These are phyloP conservation scores for Podaxis rugospora DNA, from an alignment of 768 basidiomycete species.

Conservation along the genomic window DNA sequence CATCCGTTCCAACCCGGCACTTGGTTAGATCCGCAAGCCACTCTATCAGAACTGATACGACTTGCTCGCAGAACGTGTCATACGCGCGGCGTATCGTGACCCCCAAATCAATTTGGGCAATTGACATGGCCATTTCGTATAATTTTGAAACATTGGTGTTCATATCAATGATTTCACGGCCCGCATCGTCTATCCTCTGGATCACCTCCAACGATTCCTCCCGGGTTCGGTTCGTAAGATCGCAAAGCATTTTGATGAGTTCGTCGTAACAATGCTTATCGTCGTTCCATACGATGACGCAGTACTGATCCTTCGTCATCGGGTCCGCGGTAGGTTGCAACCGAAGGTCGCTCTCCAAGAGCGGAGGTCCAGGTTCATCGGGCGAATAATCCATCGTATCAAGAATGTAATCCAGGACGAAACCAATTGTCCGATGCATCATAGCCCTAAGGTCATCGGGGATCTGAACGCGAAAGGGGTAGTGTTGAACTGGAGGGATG, in stretches of 20 bases:
- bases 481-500: constrained; percentile 57
- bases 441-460: constrained; percentile 70
- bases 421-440: constrained; percentile 70
- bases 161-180: constrained; percentile 82
- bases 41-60: constrained; percentile 79
- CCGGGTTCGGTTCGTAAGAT: constrained; percentile 45
- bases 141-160: constrained; percentile 47
- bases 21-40: constrained; percentile 83
- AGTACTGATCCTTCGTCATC: constrained; percentile 74
- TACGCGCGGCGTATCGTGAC: constrained; percentile 85
- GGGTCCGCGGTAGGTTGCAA: constrained; percentile 75
- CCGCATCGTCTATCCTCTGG: constrained; percentile 67
- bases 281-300: constrained; percentile 91
- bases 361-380: constrained; percentile 67
- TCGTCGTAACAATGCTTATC: constrained; percentile 95
- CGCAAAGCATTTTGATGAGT: constrained; percentile 69
- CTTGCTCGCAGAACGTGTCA: constrained; percentile 87
- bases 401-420: constrained; percentile 79
- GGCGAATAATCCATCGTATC: constrained; percentile 81
- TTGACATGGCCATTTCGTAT: constrained; percentile 73
- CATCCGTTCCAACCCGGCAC: constrained; percentile 63
- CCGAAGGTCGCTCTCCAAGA: constrained; percentile 64
- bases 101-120: constrained; percentile 86
- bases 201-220: constrained; percentile 57
- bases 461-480: constrained; percentile 50